Percentiles rank a stretch among this genome's conserved stretches.
Conservation (phyloP, 768 basidiomycete genomes). For the Podaxis sp. region DNA sequence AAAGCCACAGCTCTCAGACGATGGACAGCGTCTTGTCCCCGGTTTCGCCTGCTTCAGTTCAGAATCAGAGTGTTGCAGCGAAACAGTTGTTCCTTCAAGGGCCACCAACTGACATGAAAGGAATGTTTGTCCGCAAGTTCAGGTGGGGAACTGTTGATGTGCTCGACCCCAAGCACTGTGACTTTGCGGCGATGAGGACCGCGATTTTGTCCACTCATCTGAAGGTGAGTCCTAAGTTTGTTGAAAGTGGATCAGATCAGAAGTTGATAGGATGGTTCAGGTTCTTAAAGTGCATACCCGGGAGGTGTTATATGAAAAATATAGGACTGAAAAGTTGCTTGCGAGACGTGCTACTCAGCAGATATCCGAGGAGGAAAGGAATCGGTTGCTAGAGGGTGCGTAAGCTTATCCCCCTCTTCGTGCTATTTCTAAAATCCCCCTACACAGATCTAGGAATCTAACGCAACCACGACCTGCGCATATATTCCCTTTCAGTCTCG, state of each 20-base stretch:
- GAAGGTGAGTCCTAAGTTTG: constrained; percentile 51
- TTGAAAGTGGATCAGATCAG: not conserved
- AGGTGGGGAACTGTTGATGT: constrained; percentile 91
- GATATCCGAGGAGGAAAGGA: constrained; percentile 73
- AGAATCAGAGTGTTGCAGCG: constrained; percentile 27
- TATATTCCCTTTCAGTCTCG: not conserved
- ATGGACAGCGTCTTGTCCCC: constrained; percentile 28
- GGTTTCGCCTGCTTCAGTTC: constrained; percentile 36
- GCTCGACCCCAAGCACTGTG: constrained; percentile 82
- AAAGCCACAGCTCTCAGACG: constrained; percentile 18
- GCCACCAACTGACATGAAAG: constrained; percentile 68
- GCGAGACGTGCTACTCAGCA: constrained; percentile 80
- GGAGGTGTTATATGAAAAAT: constrained; percentile 92
- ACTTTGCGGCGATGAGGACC: constrained; percentile 83
- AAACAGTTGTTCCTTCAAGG: constrained; percentile 45
- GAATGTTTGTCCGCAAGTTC: constrained; percentile 76
- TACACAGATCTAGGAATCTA: constrained; percentile 22
- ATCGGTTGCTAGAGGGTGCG: constrained; percentile 72
- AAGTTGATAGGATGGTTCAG: constrained; percentile 35
- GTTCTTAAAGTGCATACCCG: constrained; percentile 80
- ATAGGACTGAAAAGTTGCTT: constrained; percentile 87
- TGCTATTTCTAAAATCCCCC: not conserved
- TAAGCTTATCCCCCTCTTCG: not conserved
- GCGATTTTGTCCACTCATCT: constrained; percentile 83
- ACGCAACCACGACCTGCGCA: constrained; percentile 4